Percentiles rank a stretch among this genome's conserved stretches.
phyloP scores from a whole-genome alignment of 169 alveolate genomes.

The Plasmodium yoelii region DNA sequence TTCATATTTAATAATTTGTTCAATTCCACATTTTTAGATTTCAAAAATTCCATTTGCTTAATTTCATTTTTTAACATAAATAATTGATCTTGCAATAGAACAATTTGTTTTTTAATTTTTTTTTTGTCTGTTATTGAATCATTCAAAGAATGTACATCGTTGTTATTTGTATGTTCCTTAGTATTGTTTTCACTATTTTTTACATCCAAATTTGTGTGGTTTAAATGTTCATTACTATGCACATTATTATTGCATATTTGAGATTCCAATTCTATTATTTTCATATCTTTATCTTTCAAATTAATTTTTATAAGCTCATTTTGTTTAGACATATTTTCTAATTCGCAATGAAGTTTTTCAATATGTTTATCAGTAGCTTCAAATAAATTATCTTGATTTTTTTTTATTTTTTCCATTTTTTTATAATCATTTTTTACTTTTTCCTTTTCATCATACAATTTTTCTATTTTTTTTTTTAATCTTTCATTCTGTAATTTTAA shows the following conservation, averaged over 20 bases:
- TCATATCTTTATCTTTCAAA: slow-evolving; percentile 39
- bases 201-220: background rate
- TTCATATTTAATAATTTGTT: slow-evolving; percentile 38
- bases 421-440: slow-evolving; percentile 38
- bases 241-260: slow-evolving; percentile 14
- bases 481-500: slow-evolving; percentile 69
- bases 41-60: slow-evolving; percentile 33
- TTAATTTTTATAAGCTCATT: slow-evolving; percentile 47
- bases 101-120: slow-evolving; percentile 31
- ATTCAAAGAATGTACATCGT: slow-evolving; percentile 9
- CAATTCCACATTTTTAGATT: slow-evolving; percentile 44
- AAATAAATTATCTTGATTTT: slow-evolving; percentile 52
- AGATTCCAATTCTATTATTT: slow-evolving; percentile 58
- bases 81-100: slow-evolving; percentile 34
- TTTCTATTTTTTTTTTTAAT: slow-evolving; percentile 70
- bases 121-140: slow-evolving; percentile 37
- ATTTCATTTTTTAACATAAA: slow-evolving; percentile 43
- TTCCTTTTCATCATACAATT: slow-evolving; percentile 42
- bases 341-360: slow-evolving; percentile 41
- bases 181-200: background rate
- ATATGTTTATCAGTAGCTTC: slow-evolving; percentile 70
- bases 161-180: background rate
- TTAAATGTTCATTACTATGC: background rate
- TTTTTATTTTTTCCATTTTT: slow-evolving; percentile 64
- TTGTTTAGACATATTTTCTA: slow-evolving; percentile 45